phyloP scores from a whole-genome alignment of 768 basidiomycete species.

The Flagelloscypha sp. region DNA sequence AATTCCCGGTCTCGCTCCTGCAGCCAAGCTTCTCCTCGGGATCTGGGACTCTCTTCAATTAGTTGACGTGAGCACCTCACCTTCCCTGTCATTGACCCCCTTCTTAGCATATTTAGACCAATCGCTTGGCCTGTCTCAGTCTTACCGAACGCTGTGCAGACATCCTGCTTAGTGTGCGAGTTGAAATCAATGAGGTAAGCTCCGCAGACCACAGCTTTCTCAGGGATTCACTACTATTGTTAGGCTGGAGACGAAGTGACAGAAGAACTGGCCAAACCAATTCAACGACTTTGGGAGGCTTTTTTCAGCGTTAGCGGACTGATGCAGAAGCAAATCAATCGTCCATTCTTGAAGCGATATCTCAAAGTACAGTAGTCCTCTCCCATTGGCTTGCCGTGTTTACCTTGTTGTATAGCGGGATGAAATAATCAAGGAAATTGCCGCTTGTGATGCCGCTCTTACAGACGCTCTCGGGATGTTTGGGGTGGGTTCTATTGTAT shows the following conservation, averaged over 20 bases:
- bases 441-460: constrained; percentile 42
- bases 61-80: constrained; percentile 39
- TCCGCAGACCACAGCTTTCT: no score
- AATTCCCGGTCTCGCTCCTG: constrained; percentile 39
- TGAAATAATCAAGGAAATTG: constrained; percentile 50
- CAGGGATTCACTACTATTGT: no score
- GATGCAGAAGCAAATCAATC: constrained; percentile 47
- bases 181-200: constrained; percentile 55
- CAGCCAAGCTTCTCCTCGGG: constrained; percentile 35
- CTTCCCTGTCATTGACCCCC: background rate
- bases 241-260: constrained; percentile 44
- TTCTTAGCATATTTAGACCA: constrained; percentile 37
- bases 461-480: constrained; percentile 51
- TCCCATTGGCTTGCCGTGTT: no score
- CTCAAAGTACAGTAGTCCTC: no score
- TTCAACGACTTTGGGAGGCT: constrained; percentile 46
- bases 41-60: constrained; percentile 53
- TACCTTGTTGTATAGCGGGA: no score
- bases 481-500: constrained; percentile 32
- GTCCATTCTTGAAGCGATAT: constrained; percentile 74
- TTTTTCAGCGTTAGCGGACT: constrained; percentile 40
- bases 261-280: constrained; percentile 41
- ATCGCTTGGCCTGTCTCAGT: constrained; percentile 58
- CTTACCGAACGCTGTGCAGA: constrained; percentile 68
- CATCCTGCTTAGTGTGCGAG: constrained; percentile 52